Evolutionary conservation across 768 basidiomycete species (phyloP).

Genomic region (Holtermannia corniformis): DNA sequence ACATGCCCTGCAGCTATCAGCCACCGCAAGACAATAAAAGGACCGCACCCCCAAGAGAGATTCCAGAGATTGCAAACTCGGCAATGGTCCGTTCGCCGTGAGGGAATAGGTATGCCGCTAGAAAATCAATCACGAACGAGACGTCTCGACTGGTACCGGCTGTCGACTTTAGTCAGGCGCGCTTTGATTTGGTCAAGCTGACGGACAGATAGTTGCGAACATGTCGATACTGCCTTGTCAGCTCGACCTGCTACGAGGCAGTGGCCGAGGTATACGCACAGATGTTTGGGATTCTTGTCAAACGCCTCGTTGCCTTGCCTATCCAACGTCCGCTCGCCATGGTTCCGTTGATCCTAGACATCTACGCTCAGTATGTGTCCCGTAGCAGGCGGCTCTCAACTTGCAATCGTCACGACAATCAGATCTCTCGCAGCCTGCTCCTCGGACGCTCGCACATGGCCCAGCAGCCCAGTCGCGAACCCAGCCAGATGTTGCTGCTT

Average conservation of each 20-base stretch:
- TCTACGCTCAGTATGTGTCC: neutral
- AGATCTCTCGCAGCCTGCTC: slow-evolving; percentile 40
- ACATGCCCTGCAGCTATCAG: slow-evolving; percentile 50
- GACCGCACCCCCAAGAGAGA: slow-evolving; percentile 58
- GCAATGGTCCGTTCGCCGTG: slow-evolving; percentile 52
- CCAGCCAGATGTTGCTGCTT: slow-evolving; percentile 37
- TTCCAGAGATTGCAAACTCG: slow-evolving; percentile 63
- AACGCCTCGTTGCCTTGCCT: slow-evolving; percentile 41
- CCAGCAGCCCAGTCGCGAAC: slow-evolving; percentile 42
- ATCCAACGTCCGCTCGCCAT: slow-evolving; percentile 46
- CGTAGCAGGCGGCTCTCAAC: slow-evolving; percentile 9
- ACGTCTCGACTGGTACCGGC: slow-evolving; percentile 66
- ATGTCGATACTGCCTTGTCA: slow-evolving; percentile 44
- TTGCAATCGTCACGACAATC: slow-evolving; percentile 48
- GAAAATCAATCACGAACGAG: slow-evolving; percentile 69
- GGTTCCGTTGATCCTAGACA: slow-evolving; percentile 50
- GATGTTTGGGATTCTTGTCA: slow-evolving; percentile 45
- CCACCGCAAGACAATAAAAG: neutral
- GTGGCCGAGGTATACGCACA: slow-evolving; percentile 36
- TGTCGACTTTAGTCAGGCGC: no score
- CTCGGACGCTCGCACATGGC: slow-evolving; percentile 20
- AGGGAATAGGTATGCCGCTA: slow-evolving; percentile 66
- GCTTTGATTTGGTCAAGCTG: no score
- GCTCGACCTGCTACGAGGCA: neutral
- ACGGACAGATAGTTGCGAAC: slow-evolving; percentile 47